Percentiles rank a stretch among this genome's conserved stretches.
Evolutionary conservation across 495 filamentous ascomycete genomes (phyloP).

Genomic region (Aeminium ludgeri): DNA sequence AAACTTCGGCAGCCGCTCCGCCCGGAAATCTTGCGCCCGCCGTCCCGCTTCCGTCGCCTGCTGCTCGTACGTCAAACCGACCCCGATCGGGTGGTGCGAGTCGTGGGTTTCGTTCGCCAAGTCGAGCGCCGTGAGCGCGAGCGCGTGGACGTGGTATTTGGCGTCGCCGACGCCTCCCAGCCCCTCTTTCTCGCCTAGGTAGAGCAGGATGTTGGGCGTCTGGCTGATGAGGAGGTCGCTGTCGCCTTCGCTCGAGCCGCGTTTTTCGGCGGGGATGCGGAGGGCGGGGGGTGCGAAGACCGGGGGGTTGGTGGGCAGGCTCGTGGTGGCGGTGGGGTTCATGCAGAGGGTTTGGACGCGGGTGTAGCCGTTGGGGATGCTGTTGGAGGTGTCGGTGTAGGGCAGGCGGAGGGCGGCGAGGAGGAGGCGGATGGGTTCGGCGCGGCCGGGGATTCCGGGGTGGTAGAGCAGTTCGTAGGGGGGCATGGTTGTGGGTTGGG

Average conservation of each 20-base stretch:
- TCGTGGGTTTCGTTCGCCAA: conserved; percentile 51
- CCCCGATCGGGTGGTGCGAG: conserved; percentile 46
- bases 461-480: conserved; percentile 36
- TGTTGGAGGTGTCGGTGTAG: conserved; percentile 40
- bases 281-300: conserved; percentile 45
- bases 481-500: conserved; percentile 9
- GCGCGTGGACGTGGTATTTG: conserved; percentile 35
- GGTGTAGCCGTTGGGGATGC: conserved; percentile 21
- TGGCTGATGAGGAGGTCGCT: conserved; percentile 39
- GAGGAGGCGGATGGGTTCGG: conserved; percentile 45
- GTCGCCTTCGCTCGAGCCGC: conserved; percentile 25
- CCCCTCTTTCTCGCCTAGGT: conserved; percentile 38
- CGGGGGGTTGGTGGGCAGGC: conserved; percentile 35
- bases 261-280: conserved; percentile 36
- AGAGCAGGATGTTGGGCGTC: conserved; percentile 46
- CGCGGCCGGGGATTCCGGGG: conserved; percentile 46
- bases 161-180: conserved; percentile 33
- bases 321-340: conserved; percentile 8
- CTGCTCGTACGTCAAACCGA: conserved; percentile 55
- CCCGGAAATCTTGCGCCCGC: conserved; percentile 34
- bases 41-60: conserved; percentile 43
- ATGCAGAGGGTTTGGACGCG: conserved; percentile 17
- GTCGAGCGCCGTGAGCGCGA: conserved; percentile 51
- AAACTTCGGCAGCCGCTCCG: conserved; percentile 47
- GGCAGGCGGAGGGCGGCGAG: conserved; percentile 42